Evolutionary conservation across 2,329 filamentous ascomycete species (phyloP), one percentile per base, ranked within the genome.

Genomic region (Ambrosiella xylebori): DNA sequence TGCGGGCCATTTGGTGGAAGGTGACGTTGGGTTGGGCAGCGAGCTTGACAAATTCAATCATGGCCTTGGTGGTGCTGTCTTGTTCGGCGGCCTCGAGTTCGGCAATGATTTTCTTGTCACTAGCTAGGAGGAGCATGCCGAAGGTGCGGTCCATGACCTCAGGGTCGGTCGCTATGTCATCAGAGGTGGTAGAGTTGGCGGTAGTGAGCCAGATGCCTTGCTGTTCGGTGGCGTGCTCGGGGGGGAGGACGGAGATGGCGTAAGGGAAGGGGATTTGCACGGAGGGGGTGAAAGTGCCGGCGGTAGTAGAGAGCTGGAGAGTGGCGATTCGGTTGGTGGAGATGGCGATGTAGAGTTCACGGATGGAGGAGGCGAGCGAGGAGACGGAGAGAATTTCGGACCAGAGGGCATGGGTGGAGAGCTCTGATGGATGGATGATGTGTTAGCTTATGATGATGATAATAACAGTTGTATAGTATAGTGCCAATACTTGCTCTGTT

Each of bases 171-270:
- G 77, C 71, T 11, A 79, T 79, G 59, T 90, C 86, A 39, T 87
- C 58, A 45, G 82, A 76, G 15, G 80, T 74, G 49, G 88, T 79
- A 9, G 84, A 82, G 64, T 91, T 89, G 37, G 88, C 86, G 0
- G 89, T 95, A 0, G 89, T 95, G 17, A 95, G 74, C 84, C 88
- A 91, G 0, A 95, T 75, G 0, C 88, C 88, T 4, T 80, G 83
- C 62, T 85, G 82, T 53, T 82, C 79, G 38, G 79, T 78, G 57
- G 87, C 82, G 35, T 82, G 79, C 13, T 84, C 77, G 1, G 78
- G 78, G 1, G 86, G 84, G 1, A 93, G 74, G 64, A 88, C 86
- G 1, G 84, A 77, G 1, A 89, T 81, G 59, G 86, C 89, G 56
- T 80, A 80, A 0, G 81, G 80, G 19, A 80, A 70, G 0, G 81